Percentiles rank a stretch among this genome's conserved stretches.
Evolutionary conservation across 352 stramenopile species (phyloP).

Genomic region (Blastocystis sp.): DNA sequence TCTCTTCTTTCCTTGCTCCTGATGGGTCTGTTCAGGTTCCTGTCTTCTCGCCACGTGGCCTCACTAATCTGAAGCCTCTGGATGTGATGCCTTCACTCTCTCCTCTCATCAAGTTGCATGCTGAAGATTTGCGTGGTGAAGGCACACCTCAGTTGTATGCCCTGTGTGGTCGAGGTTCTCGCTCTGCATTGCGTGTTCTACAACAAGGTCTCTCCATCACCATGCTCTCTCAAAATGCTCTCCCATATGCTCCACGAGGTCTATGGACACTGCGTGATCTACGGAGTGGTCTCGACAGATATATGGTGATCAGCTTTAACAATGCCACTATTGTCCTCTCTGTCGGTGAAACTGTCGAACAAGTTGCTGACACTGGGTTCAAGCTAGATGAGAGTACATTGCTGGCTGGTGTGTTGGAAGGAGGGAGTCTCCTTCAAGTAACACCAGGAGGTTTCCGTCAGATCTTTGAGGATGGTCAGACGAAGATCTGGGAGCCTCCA

Average conservation of each 20-base stretch:
- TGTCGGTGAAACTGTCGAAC: slow-evolving; percentile 93
- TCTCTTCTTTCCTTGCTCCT: not conserved
- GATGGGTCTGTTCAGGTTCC: slow-evolving; percentile 56
- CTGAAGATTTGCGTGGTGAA: slow-evolving; percentile 84
- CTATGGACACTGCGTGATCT: slow-evolving; percentile 84
- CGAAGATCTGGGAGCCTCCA: slow-evolving; percentile 93
- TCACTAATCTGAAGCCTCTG: slow-evolving; percentile 77
- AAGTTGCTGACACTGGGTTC: slow-evolving; percentile 92
- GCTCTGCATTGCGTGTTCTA: slow-evolving; percentile 88
- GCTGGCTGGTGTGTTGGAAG: slow-evolving; percentile 86
- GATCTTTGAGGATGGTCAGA: slow-evolving; percentile 84
- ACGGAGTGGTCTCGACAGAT: slow-evolving; percentile 72
- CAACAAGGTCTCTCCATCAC: slow-evolving; percentile 90
- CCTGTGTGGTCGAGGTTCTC: slow-evolving; percentile 86
- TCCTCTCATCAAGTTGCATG: slow-evolving; percentile 88
- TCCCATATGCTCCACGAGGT: slow-evolving; percentile 88
- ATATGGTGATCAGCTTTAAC: slow-evolving; percentile 99
- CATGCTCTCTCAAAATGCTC: slow-evolving; percentile 89
- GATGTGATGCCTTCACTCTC: slow-evolving; percentile 83
- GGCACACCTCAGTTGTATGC: slow-evolving; percentile 93
- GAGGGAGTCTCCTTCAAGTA: slow-evolving; percentile 92
- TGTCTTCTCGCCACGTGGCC: slow-evolving; percentile 70
- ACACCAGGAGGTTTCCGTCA: slow-evolving; percentile 90
- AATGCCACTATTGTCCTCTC: slow-evolving; percentile 94
- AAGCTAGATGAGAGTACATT: slow-evolving; percentile 89